Percentiles rank a stretch among this genome's conserved stretches.
Conservation (phyloP, 164 flowering plant genomes). For the Umbilicus rupestris region DNA sequence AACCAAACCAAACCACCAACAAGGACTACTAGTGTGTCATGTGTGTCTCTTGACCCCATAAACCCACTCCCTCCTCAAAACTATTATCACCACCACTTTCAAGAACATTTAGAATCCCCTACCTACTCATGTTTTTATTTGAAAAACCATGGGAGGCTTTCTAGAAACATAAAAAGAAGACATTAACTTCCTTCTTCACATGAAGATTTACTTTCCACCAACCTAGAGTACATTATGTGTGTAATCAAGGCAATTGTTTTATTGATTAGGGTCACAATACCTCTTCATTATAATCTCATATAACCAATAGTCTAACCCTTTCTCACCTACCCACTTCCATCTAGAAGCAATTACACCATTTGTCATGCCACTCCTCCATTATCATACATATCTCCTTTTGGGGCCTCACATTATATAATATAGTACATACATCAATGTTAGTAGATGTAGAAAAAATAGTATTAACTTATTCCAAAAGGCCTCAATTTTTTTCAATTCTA, state of each 20-base stretch:
- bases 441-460: too few species aligned
- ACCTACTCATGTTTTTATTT: not conserved
- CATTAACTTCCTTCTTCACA: not conserved
- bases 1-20: not conserved
- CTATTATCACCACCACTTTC: not conserved
- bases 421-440: too few species aligned
- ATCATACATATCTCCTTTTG: not conserved
- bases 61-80: not conserved
- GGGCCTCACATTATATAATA: too few species aligned
- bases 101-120: not conserved
- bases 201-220: conserved; percentile 5
- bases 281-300: not conserved
- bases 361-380: not conserved
- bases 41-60: not conserved
- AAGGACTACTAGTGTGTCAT: not conserved
- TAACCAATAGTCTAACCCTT: conserved; percentile 3
- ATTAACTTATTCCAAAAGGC: too few species aligned
- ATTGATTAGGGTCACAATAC: not conserved
- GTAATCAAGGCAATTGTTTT: not conserved
- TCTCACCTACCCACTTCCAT: conserved; percentile 6
- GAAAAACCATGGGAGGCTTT: not conserved
- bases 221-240: not conserved
- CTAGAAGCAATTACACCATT: not conserved
- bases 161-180: not conserved
- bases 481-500: too few species aligned